These are phyloP conservation scores for Candida vaughaniae DNA, from an alignment of 805 yeast genomes.

Conservation along the genomic window DNA sequence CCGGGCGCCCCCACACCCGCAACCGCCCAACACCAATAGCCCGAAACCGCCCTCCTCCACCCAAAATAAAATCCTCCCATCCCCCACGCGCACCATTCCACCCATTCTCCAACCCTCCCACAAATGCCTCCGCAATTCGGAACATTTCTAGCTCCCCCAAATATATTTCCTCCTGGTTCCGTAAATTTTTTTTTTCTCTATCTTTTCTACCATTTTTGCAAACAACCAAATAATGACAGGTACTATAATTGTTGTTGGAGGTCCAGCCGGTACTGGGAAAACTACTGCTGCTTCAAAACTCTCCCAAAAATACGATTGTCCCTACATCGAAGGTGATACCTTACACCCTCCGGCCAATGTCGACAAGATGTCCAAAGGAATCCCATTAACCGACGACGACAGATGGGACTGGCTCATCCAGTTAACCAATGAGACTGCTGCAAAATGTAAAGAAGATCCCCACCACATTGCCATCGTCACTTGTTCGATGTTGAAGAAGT, in stretches of 20 bases:
- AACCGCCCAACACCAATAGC: neutral
- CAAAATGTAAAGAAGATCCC: slow-evolving; percentile 28
- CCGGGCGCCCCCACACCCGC: neutral
- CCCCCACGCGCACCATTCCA: slow-evolving; percentile 6
- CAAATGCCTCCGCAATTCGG: slow-evolving; percentile 7
- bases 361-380: slow-evolving; percentile 77
- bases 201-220: neutral
- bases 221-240: slow-evolving; percentile 10
- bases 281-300: slow-evolving; percentile 67
- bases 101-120: slow-evolving; percentile 8
- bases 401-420: slow-evolving; percentile 83
- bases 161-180: slow-evolving; percentile 3
- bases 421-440: slow-evolving; percentile 44
- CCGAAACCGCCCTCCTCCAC: neutral
- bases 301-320: slow-evolving; percentile 43
- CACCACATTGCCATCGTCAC: slow-evolving; percentile 54
- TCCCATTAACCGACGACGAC: slow-evolving; percentile 85
- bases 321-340: slow-evolving; percentile 82
- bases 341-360: slow-evolving; percentile 72
- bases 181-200: neutral
- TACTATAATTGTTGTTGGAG: slow-evolving; percentile 69
- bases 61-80: neutral
- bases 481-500: slow-evolving; percentile 80
- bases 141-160: neutral
- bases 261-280: slow-evolving; percentile 97